phyloP scores from a whole-genome alignment of 768 basidiomycete species.

The Rhizopogon sp. region DNA sequence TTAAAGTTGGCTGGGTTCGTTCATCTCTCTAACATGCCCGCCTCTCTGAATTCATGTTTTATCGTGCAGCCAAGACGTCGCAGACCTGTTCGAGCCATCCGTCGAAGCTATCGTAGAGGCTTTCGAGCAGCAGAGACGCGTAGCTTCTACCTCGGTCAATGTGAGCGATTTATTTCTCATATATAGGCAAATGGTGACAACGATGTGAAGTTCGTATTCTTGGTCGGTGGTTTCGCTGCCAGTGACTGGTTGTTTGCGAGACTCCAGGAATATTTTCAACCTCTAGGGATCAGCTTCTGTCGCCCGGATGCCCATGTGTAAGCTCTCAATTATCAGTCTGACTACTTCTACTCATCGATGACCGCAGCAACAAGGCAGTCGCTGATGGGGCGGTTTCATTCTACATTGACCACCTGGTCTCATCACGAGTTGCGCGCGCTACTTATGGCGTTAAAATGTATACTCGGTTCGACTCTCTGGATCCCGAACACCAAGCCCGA shows the following conservation, averaged over 20 bases:
- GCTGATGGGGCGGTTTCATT: too few species aligned
- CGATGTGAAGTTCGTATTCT: constrained; percentile 29
- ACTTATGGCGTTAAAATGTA: constrained; percentile 28
- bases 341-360: neutral
- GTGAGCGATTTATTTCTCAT: constrained; percentile 13
- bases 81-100: constrained; percentile 38
- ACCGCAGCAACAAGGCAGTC: constrained; percentile 12
- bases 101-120: constrained; percentile 30
- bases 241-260: constrained; percentile 40
- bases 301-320: constrained; percentile 48
- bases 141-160: constrained; percentile 16
- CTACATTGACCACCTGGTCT: too few species aligned
- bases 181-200: neutral
- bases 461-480: neutral
- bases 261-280: constrained; percentile 34
- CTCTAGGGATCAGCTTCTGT: constrained; percentile 34
- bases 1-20: constrained; percentile 33
- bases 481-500: constrained; percentile 33
- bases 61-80: constrained; percentile 27
- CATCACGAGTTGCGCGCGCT: constrained; percentile 12
- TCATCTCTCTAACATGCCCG: neutral
- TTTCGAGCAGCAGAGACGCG: constrained; percentile 24
- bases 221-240: constrained; percentile 50
- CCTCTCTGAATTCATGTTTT: neutral
- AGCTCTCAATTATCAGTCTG: constrained; percentile 8